Evolutionary conservation across 2,329 filamentous ascomycete genomes (phyloP).

Genomic region (Decorospora gaudefroyi): DNA sequence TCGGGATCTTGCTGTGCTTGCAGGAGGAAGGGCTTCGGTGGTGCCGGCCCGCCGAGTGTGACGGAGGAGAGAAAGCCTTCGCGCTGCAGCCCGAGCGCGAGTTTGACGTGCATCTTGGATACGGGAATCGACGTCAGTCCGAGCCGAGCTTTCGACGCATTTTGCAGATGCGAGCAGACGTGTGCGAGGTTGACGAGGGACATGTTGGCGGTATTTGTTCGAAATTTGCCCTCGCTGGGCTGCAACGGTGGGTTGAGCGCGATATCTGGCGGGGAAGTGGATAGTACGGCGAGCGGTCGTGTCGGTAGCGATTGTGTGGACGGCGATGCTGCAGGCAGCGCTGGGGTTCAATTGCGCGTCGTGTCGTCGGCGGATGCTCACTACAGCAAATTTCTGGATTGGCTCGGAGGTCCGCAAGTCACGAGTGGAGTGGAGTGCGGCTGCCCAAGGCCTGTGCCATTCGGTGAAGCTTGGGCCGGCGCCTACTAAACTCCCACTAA

Average conservation of each 20-base stretch:
- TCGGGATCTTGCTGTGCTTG: slow-evolving; percentile 39
- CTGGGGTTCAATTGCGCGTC: slow-evolving; percentile 32
- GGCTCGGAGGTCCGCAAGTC: slow-evolving; percentile 36
- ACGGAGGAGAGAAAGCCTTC: slow-evolving; percentile 81
- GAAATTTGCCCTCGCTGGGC: slow-evolving; percentile 38
- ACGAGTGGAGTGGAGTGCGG: slow-evolving; percentile 24
- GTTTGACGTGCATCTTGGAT: slow-evolving; percentile 76
- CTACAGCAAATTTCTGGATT: slow-evolving; percentile 39
- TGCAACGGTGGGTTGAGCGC: slow-evolving; percentile 17
- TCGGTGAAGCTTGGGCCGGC: slow-evolving; percentile 25
- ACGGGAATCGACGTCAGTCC: slow-evolving; percentile 82
- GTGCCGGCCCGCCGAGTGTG: slow-evolving; percentile 69
- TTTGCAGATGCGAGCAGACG: slow-evolving; percentile 89
- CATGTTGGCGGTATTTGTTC: slow-evolving; percentile 55
- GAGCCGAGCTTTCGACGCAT: slow-evolving; percentile 81
- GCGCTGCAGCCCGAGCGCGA: slow-evolving; percentile 78
- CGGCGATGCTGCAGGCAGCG: slow-evolving; percentile 10
- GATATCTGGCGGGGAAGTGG: slow-evolving; percentile 7
- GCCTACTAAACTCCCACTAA: slow-evolving; percentile 25
- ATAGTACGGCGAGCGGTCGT: not conserved
- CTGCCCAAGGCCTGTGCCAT: slow-evolving; percentile 19
- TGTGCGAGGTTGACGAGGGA: slow-evolving; percentile 75
- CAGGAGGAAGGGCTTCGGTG: slow-evolving; percentile 48
- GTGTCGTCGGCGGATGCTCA: slow-evolving; percentile 22
- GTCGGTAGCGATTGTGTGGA: not conserved